Evolutionary conservation across 2,329 filamentous ascomycete species (phyloP), one percentile per base, ranked within the genome.

Genomic region (Metarhizium album): DNA sequence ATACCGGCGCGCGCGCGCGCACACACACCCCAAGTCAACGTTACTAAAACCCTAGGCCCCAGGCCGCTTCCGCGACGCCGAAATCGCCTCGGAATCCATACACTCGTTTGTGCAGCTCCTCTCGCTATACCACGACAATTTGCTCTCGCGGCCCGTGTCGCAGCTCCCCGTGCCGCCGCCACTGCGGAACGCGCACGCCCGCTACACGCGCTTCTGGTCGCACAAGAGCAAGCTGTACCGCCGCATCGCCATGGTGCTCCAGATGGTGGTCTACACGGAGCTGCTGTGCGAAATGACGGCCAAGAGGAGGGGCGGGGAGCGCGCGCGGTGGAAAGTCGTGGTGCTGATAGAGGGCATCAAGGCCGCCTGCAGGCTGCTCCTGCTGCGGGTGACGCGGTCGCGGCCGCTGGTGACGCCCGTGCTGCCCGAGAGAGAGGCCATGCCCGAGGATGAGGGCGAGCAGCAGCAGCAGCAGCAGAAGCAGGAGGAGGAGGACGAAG

Each of bases 241-340:
- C 53, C 80, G 87, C 53, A 81, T 94, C 50, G 90, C 91, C 40
- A 77, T 90, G 56, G 73, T 90, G 4, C 73, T 98, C 46, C 89
- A 95, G 64, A 86, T 95, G 70, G 86, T 96, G 24, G 87, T 93
- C 58, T 97, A 97, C 64, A 95, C 90, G 0, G 89, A 98, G 70
- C 74, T 98, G 29, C 72, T 98, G n/a, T 93, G 91, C 79, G 93
- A 98, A 67, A 98, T 98, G 93, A 81, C 86, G 27, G 90, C 90
- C 27, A 94, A 95, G 69, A 79, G 91, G 46, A 83, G 83, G 55
- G 87, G 88, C 18, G 90, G 86, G 43, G 79, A 94, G 66, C 82
- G 79, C 61, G 70, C 84, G 24, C 81, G 90, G 29, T 98, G 93
- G 93, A 83, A 87, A 48, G 82, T 94, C 0, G 82, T 97, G 5